Evolutionary conservation across 768 basidiomycete genomes (phyloP).

Genomic region (Suillus ampliporus): DNA sequence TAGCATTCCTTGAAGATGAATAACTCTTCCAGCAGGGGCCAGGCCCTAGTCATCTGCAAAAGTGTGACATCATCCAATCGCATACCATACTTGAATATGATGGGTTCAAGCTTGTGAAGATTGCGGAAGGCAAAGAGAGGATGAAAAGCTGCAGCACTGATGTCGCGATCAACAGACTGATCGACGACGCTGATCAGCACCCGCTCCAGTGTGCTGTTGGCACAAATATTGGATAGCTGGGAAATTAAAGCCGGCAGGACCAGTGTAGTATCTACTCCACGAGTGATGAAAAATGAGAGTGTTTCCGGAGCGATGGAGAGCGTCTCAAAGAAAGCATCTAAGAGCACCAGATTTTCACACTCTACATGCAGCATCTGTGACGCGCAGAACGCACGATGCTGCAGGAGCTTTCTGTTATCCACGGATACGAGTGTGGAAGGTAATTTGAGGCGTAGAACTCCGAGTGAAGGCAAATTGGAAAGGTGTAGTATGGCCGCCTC

Average conservation of each 20-base stretch:
- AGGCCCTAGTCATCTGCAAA: constrained; percentile 4
- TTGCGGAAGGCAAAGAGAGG: too few species aligned
- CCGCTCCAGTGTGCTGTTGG: too few species aligned
- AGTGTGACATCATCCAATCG: neutral
- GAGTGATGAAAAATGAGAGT: neutral
- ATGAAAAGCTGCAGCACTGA: too few species aligned
- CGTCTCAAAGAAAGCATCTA: neutral
- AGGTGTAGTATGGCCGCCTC: neutral
- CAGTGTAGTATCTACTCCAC: neutral
- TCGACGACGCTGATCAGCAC: too few species aligned
- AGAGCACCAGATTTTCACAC: neutral
- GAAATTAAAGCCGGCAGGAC: neutral
- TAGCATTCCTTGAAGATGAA: neutral
- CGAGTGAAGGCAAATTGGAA: neutral
- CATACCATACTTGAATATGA: too few species aligned
- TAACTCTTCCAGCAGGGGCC: constrained; percentile 2
- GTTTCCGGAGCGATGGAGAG: neutral
- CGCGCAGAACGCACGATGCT: neutral
- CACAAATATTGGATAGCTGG: neutral
- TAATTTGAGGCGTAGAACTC: neutral
- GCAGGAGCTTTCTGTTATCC: neutral
- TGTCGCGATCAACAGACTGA: too few species aligned
- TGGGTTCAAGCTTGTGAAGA: too few species aligned
- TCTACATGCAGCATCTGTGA: neutral
- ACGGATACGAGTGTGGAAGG: neutral